Percentiles rank a stretch among this genome's conserved stretches.
Evolutionary conservation across 2,329 filamentous ascomycete species (phyloP).

Genomic region (Colletotrichum lentis): DNA sequence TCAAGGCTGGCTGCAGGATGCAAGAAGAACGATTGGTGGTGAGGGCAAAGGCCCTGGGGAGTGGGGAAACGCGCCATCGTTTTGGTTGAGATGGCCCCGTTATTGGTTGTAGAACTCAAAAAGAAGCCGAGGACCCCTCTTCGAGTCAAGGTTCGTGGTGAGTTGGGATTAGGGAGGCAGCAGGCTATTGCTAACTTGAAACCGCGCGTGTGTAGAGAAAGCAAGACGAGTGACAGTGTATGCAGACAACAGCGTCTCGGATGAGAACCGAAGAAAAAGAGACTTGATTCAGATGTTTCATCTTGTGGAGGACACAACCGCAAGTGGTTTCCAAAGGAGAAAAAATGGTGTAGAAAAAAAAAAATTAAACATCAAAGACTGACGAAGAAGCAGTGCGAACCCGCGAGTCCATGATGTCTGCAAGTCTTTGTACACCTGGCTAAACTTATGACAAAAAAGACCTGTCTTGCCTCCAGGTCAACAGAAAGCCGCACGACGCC

Average conservation of each 20-base stretch:
- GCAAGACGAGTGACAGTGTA: too few species aligned
- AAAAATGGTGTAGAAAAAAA: too few species aligned
- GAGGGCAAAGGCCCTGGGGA: not conserved
- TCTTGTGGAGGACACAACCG: too few species aligned
- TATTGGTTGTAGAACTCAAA: not conserved
- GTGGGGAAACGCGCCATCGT: conserved; percentile 7
- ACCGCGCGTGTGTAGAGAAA: too few species aligned
- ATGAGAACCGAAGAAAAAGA: too few species aligned
- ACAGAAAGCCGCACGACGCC: too few species aligned
- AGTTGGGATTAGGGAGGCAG: too few species aligned
- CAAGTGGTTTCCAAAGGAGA: too few species aligned
- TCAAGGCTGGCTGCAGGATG: accelerated
- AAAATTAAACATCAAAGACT: not conserved
- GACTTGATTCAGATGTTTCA: too few species aligned
- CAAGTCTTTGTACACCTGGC: not conserved
- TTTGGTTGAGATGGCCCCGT: not conserved
- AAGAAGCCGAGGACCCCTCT: not conserved
- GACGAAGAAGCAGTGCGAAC: not conserved
- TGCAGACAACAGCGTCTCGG: not conserved
- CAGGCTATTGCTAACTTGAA: too few species aligned
- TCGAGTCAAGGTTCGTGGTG: not conserved
- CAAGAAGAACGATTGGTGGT: too few species aligned
- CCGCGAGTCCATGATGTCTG: not conserved
- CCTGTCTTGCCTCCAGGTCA: too few species aligned
- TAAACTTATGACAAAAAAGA: not conserved